A percentile compares a stretch with the other conserved stretches of the same genome.
Conservation (phyloP, 2,329 filamentous ascomycete species). For the Epichloe gansuensis region DNA sequence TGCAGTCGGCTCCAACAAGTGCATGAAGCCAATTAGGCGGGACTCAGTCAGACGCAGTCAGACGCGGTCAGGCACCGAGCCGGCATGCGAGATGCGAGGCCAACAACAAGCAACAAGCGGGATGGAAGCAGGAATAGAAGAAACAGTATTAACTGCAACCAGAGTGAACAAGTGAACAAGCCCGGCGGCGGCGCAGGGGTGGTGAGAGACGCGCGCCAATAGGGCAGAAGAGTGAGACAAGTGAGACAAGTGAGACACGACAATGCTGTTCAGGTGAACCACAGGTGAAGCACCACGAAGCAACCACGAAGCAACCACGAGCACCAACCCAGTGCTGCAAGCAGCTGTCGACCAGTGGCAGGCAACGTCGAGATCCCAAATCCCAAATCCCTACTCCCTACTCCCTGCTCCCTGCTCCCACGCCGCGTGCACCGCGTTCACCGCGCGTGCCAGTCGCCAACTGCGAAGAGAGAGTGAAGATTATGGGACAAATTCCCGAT, state of each 20-base stretch:
- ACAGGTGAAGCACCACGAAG: not conserved
- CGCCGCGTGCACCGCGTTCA: too few species aligned
- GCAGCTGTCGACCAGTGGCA: not conserved
- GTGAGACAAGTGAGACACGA: conserved; percentile 1
- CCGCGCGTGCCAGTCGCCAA: not conserved
- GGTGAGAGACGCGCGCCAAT: not conserved
- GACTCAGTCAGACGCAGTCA: not conserved
- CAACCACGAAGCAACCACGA: too few species aligned
- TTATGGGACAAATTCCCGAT: not conserved
- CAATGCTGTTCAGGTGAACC: not conserved
- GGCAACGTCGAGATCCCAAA: not conserved
- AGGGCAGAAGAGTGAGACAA: not conserved
- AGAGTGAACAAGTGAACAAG: not conserved
- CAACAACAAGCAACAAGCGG: too few species aligned
- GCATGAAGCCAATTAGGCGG: conserved; percentile 5
- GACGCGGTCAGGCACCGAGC: conserved; percentile 3
- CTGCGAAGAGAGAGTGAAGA: not conserved
- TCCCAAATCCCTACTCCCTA: too few species aligned
- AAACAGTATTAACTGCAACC: not conserved
- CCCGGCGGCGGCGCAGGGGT: too few species aligned
- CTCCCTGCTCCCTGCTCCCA: too few species aligned
- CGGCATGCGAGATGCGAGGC: not conserved
- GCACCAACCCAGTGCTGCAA: not conserved
- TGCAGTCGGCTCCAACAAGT: conserved; percentile 5
- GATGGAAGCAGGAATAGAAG: not conserved